Conservation (phyloP, 2,329 filamentous ascomycete species). For the Clarireedia homoeocarpa region DNA sequence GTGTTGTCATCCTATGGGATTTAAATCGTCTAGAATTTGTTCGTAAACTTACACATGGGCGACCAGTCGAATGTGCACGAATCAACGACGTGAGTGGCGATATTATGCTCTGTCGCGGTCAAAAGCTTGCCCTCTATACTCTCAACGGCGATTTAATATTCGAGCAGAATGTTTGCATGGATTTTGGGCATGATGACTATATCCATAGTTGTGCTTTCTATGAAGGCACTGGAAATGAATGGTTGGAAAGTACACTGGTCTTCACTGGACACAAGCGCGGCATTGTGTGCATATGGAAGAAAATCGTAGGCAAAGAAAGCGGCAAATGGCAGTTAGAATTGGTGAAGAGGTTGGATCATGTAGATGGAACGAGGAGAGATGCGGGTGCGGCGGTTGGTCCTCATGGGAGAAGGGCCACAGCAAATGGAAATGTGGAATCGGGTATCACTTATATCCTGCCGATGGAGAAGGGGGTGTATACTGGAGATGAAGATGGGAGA, state of each 20-base stretch:
- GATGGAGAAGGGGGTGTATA: constrained; percentile 78
- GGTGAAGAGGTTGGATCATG: constrained; percentile 74
- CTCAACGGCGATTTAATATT: constrained; percentile 80
- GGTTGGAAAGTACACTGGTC: constrained; percentile 77
- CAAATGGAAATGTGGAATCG: constrained; percentile 43
- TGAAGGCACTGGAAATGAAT: constrained; percentile 86
- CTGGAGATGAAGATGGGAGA: constrained; percentile 85
- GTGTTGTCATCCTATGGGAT: constrained; percentile 86
- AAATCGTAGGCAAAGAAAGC: constrained; percentile 36
- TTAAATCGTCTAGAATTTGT: constrained; percentile 86
- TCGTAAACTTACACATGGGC: constrained; percentile 55
- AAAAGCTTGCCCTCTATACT: constrained; percentile 70
- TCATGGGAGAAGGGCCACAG: constrained; percentile 9
- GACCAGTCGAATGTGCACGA: constrained; percentile 61
- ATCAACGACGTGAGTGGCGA: constrained; percentile 91
- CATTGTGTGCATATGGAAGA: constrained; percentile 70
- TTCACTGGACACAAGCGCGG: constrained; percentile 85
- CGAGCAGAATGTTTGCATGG: constrained; percentile 70
- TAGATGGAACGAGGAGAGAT: constrained; percentile 52
- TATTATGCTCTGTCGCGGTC: constrained; percentile 74
- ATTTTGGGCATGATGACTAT: constrained; percentile 54
- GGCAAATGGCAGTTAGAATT: constrained; percentile 71
- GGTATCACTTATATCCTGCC: constrained; percentile 82
- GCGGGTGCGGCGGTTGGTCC: constrained; percentile 34
- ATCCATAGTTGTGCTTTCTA: constrained; percentile 85